Conservation (phyloP, 2,329 filamentous ascomycete genomes). For the Eutypa lata region DNA sequence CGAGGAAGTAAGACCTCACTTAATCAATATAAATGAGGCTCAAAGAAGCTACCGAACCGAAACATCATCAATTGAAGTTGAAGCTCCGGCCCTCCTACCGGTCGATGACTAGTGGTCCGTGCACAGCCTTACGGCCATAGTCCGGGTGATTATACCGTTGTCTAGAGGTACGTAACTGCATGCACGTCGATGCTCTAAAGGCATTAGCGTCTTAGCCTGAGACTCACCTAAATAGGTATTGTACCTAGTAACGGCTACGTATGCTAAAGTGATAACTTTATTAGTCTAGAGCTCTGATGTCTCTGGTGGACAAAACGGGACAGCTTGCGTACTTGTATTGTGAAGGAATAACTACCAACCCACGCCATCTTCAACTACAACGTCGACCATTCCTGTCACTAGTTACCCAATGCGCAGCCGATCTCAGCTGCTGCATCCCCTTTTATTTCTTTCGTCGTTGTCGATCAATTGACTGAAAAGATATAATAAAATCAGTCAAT, state of each 20-base stretch:
- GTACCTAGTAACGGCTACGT: constrained; percentile 24
- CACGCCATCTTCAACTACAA: too few species aligned
- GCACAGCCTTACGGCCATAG: too few species aligned
- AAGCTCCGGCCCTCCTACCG: too few species aligned
- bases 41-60: too few species aligned
- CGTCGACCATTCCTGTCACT: too few species aligned
- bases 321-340: background rate
- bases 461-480: constrained; percentile 12
- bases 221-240: background rate
- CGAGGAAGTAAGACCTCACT: too few species aligned
- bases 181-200: background rate
- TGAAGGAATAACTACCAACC: too few species aligned
- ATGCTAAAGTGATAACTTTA: constrained; percentile 23
- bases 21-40: too few species aligned
- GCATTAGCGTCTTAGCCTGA: background rate
- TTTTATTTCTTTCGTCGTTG: constrained; percentile 13
- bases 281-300: constrained; percentile 12
- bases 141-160: too few species aligned
- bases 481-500: constrained; percentile 12
- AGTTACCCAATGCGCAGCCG: constrained; percentile 21
- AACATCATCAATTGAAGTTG: too few species aligned
- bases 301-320: background rate
- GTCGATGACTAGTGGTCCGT: too few species aligned
- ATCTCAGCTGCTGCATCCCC: constrained; percentile 17
- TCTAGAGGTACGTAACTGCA: background rate